These are phyloP conservation scores for Kitagawia praeruptora DNA, from an alignment of 129 eudicot genomes.

Conservation along the genomic window DNA sequence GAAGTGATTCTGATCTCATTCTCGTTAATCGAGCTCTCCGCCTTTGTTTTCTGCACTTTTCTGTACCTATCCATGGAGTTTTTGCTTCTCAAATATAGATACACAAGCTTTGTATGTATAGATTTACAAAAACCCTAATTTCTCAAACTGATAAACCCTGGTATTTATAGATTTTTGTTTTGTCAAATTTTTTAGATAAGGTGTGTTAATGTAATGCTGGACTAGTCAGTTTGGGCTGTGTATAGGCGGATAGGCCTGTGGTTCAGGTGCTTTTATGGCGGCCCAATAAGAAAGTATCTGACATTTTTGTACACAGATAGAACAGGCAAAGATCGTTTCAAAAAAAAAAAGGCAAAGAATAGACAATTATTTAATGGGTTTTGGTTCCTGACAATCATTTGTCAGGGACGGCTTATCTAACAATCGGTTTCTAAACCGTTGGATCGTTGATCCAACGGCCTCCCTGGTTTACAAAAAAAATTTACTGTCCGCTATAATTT, in stretches of 20 bases:
- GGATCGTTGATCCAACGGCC: no score
- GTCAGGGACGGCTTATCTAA: no score
- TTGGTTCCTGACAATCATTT: no score
- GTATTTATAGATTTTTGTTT: slow-evolving; percentile 1
- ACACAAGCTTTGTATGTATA: not conserved
- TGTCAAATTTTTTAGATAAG: not conserved
- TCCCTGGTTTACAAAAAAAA: no score
- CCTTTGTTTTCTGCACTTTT: slow-evolving; percentile 51
- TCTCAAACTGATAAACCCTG: not conserved
- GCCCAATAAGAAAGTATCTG: not conserved
- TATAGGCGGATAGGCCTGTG: not conserved
- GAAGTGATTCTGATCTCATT: slow-evolving; percentile 91
- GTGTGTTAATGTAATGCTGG: not conserved
- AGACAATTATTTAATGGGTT: no score
- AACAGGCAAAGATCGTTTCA: no score
- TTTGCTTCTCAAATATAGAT: not conserved
- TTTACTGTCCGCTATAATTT: no score
- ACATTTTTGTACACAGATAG: no score
- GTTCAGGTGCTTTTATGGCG: no score
- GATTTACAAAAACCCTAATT: not conserved
- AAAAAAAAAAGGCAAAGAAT: no score
- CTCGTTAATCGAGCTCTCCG: slow-evolving; percentile 34
- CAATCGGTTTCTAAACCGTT: no score
- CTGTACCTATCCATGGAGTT: slow-evolving; percentile 71
- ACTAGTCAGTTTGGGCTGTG: not conserved